Percentiles rank a stretch among this genome's conserved stretches.
phyloP scores from a whole-genome alignment of 2,329 filamentous ascomycete species.

The Calonectria pteridis region DNA sequence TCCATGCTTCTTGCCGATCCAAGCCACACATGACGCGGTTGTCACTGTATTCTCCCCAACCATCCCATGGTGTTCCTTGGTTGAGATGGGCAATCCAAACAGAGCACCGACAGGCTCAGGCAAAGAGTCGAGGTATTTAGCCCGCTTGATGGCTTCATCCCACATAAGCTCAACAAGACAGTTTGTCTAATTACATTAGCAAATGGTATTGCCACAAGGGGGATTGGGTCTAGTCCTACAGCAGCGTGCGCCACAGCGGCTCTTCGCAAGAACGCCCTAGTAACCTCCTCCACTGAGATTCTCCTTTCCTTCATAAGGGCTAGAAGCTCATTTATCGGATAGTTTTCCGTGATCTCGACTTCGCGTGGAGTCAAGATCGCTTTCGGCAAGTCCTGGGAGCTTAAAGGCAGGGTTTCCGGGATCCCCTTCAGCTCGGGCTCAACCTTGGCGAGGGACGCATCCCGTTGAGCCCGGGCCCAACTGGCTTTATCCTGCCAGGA shows the following conservation, averaged over 20 bases:
- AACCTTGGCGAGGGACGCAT: conserved; percentile 44
- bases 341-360: conserved; percentile 46
- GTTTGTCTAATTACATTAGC: conserved; percentile 44
- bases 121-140: conserved; percentile 49
- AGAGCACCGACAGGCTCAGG: conserved; percentile 49
- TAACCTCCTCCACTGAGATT: conserved; percentile 44
- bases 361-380: conserved; percentile 42
- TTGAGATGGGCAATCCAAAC: conserved; percentile 51
- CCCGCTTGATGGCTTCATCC: conserved; percentile 50
- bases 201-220: not conserved
- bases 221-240: conserved; percentile 22
- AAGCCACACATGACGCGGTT: conserved; percentile 44
- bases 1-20: conserved; percentile 50
- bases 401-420: conserved; percentile 36
- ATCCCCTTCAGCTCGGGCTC: conserved; percentile 42
- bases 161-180: conserved; percentile 52
- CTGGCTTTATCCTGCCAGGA: conserved; percentile 26
- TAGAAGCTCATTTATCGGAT: conserved; percentile 40
- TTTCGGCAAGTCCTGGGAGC: conserved; percentile 39
- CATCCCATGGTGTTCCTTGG: conserved; percentile 53
- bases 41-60: conserved; percentile 46
- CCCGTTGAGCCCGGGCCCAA: conserved; percentile 29
- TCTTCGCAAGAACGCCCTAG: conserved; percentile 42
- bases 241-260: conserved; percentile 44
- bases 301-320: conserved; percentile 30